Base-by-base conservation (phyloP, 2,329 filamentous ascomycete genomes). In the Fusarium sacchari region DNA sequence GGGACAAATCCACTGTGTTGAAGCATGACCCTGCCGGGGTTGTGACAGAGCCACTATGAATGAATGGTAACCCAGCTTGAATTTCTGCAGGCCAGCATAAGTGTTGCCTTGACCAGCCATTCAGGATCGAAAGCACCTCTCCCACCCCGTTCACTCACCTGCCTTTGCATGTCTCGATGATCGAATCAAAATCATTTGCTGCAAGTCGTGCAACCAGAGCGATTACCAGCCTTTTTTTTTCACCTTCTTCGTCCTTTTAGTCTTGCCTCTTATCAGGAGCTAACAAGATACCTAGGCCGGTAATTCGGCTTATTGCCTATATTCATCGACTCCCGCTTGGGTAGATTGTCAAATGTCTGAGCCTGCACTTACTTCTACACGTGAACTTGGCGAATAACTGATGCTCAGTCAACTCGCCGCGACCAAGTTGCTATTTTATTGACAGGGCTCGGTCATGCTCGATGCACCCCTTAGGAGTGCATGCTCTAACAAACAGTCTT, bases 171-270 rank as follows among this genome's bases (percentile, higher is more conserved):
- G 46, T 53, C 64, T 60, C 53, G 3, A 61, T 66, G 72, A 75
- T 60, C 74, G 62, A 75, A 76, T 75, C 76, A 77, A 46, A 65
- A 58, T 60, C 60, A 26, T 53, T 62, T 66, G 52, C 76, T 77
- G 68, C 67, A 76, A 56, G 67, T 67, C 75, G 67, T 72, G 58
- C 64, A 63, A 70, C 64, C 56, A 64, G 67, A 71, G 66, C 63
- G n/a, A 69, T 44, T 61, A 62, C 34, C 62, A 43, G 65, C 61
- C 67, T 43, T 42, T 47, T 17, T 32, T 30, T n/a, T 18, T n/a
- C 8, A 10, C 8, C 32, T 37, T n/a, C 34, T 18, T 40, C 55
- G 56, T 47, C n/a, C 39, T 17, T 42, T 43, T 60, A 28, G 36
- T 57, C 44, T 57, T 56, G 36, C 43, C 32, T 46, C 70, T 67